A percentile compares a stretch with the other conserved stretches of the same genome.
phyloP scores from a whole-genome alignment of 495 filamentous ascomycete species.

The Hapsidospora chrysogenum region DNA sequence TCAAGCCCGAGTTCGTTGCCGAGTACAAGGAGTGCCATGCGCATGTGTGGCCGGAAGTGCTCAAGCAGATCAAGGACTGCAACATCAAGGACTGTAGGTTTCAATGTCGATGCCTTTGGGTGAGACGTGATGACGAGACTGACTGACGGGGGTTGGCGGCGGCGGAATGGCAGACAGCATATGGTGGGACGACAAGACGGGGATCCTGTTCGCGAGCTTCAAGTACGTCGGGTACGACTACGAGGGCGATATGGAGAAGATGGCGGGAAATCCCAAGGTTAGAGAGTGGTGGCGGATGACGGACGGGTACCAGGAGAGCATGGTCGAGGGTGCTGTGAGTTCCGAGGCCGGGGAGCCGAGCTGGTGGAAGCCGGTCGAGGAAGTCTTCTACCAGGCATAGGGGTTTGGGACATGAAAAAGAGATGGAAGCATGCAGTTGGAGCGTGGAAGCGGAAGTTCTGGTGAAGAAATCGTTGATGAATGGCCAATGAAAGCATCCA shows the following conservation, averaged over 20 bases:
- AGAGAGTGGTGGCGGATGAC: slow-evolving; percentile 69
- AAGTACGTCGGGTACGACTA: slow-evolving; percentile 59
- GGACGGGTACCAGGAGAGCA: slow-evolving; percentile 47
- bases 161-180: slow-evolving; percentile 49
- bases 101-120: not conserved
- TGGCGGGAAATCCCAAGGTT: slow-evolving; percentile 52
- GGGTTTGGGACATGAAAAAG: too few relatives aligned
- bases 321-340: slow-evolving; percentile 43
- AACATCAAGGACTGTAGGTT: slow-evolving; percentile 54
- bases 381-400: slow-evolving; percentile 46
- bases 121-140: not conserved
- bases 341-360: slow-evolving; percentile 42
- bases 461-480: too few relatives aligned
- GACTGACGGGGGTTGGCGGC: too few relatives aligned
- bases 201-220: slow-evolving; percentile 53
- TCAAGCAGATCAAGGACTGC: slow-evolving; percentile 53
- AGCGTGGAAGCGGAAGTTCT: too few relatives aligned
- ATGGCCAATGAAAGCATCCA: too few relatives aligned
- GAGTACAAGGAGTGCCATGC: slow-evolving; percentile 59
- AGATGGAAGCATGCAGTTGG: too few relatives aligned
- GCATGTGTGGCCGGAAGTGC: slow-evolving; percentile 57
- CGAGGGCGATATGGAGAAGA: slow-evolving; percentile 52
- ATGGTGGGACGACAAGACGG: slow-evolving; percentile 43
- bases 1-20: slow-evolving; percentile 44
- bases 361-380: slow-evolving; percentile 58